Evolutionary conservation across 176 grass and related monocot species (phyloP), one percentile per base, ranked within the genome.

Genomic region (Triticum urartu): DNA sequence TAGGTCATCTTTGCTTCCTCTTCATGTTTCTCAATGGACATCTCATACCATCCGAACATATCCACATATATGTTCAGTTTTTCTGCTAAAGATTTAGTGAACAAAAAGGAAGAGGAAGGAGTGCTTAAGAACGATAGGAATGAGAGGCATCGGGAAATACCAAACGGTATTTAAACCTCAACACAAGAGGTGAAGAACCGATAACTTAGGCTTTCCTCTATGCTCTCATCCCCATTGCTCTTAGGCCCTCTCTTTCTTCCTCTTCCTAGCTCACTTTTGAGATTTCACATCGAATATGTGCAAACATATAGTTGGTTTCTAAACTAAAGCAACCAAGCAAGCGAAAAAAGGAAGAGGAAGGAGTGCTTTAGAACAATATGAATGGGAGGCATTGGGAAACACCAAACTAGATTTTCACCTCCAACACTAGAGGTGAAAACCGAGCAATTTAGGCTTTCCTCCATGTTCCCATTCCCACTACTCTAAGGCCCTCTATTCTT

Each of bases 171-270:
- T 64, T 71, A 28, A 39, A 77, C 72, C 26, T 77, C 21, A 67
- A 56, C 13, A 11, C 14, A 18, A 52, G 15, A 77, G 20, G 62
- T 34, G 26, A 52, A 75, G 39, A 81, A 50, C 7, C 36, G 76
- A 62, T 10, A 26, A 17, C 33, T 10, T 20, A 18, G 65, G 72
- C 14, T 83, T 84, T 88, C 63, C 33, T 78, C 15, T 28, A 81
- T 75, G 61, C 38, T 81, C 9, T 24, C 84, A 90, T 42, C 70
- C 79, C 79, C 76, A 86, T 17, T 33, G 72, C 71, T 78, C 72
- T 71, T 82, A 82, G 12, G 54, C 21, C 26, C 72, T 90, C 78
- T 77, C n/a, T 64, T 86, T 81, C 21, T 77, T 82, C 64, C 78
- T 63, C 78, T 89, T 86, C 71, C 79, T 12, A 15, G 72, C 30